Conservation (phyloP, 768 basidiomycete species). For the Podaxis mareebaensis region DNA sequence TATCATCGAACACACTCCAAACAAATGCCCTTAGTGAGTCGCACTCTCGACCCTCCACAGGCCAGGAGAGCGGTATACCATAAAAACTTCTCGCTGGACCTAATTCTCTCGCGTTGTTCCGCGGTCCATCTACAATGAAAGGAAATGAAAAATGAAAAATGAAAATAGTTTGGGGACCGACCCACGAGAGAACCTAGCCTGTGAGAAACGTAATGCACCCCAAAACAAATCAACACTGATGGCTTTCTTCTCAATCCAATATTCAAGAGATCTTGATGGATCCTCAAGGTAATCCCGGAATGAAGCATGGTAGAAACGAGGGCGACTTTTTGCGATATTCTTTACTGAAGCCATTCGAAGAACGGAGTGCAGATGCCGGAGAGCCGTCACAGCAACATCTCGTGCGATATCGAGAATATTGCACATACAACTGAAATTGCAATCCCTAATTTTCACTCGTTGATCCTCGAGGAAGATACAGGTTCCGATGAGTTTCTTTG, state of each 20-base stretch:
- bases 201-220: background rate
- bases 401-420: background rate
- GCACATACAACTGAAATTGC: background rate
- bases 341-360: background rate
- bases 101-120: too few relatives aligned
- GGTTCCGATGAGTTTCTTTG: background rate
- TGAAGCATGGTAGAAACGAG: slow-evolving; percentile 10
- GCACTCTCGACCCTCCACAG: too few relatives aligned
- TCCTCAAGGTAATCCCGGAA: slow-evolving; percentile 8
- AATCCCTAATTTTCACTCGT: background rate
- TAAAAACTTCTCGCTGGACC: too few relatives aligned
- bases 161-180: too few relatives aligned
- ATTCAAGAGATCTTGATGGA: background rate
- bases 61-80: too few relatives aligned
- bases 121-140: too few relatives aligned
- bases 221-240: background rate
- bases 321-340: background rate
- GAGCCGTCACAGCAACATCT: slow-evolving; percentile 2
- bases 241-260: background rate
- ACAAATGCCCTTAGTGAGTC: too few relatives aligned
- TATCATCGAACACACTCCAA: too few relatives aligned
- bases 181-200: too few relatives aligned
- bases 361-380: slow-evolving; percentile 1
- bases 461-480: background rate
- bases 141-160: too few relatives aligned